phyloP scores from a whole-genome alignment of 208 protist genomes.

The Crithidia mellificae region DNA sequence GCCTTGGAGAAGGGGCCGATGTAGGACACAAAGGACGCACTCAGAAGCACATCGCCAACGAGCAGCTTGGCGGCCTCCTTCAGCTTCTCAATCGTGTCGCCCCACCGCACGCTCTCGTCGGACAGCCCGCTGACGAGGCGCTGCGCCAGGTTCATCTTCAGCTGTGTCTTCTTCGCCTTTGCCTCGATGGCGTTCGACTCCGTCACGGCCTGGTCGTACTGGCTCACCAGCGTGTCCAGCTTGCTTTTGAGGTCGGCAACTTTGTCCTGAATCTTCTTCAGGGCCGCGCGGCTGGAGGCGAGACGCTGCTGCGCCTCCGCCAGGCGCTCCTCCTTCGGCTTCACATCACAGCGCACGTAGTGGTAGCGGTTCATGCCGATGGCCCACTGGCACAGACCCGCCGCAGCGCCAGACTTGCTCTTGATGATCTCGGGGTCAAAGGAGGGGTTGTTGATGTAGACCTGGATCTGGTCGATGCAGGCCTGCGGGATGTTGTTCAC shows the following conservation, averaged over 20 bases:
- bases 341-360: constrained; percentile 96
- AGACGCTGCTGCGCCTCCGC: constrained; percentile 92
- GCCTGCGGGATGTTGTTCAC: constrained; percentile 95
- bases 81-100: constrained; percentile 91
- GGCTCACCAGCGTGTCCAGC: constrained; percentile 88
- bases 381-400: constrained; percentile 97
- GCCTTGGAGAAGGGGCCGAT: constrained; percentile 97
- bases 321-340: constrained; percentile 95
- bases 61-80: constrained; percentile 90
- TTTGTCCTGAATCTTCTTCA: constrained; percentile 95
- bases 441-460: constrained; percentile 91
- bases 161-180: constrained; percentile 93
- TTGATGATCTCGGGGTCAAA: constrained; percentile 93
- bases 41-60: constrained; percentile 97
- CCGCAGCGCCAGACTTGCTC: constrained; percentile 95
- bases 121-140: constrained; percentile 96
- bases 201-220: constrained; percentile 95
- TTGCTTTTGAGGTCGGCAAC: constrained; percentile 95
- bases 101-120: constrained; percentile 97
- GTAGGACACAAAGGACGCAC: constrained; percentile 97
- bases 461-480: constrained; percentile 94
- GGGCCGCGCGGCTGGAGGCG: constrained; percentile 75
- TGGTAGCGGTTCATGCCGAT: constrained; percentile 97
- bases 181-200: constrained; percentile 93
- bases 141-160: constrained; percentile 94